Evolutionary conservation across 2,329 filamentous ascomycete genomes (phyloP).

Genomic region (Colletotrichum eremochloae): DNA sequence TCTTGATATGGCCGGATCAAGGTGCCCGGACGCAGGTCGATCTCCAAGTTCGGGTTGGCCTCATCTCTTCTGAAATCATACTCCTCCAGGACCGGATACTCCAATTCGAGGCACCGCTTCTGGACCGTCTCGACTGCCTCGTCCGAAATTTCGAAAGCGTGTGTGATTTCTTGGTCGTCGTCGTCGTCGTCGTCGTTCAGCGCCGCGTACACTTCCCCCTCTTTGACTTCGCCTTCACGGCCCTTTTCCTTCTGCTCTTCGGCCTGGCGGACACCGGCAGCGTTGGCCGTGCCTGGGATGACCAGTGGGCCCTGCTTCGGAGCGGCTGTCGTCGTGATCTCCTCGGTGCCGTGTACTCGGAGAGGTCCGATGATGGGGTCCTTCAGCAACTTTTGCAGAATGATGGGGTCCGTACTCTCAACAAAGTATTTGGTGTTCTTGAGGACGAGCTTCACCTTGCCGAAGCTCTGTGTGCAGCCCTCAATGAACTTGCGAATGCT

Average conservation of each 20-base stretch:
- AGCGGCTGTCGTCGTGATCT: slow-evolving; percentile 84
- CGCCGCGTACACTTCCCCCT: slow-evolving; percentile 78
- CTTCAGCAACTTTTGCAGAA: slow-evolving; percentile 87
- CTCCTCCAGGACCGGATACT: slow-evolving; percentile 91
- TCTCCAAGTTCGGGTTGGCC: slow-evolving; percentile 90
- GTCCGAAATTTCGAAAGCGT: slow-evolving; percentile 92
- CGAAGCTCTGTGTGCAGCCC: slow-evolving; percentile 88
- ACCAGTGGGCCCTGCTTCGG: slow-evolving; percentile 89
- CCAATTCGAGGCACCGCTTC: slow-evolving; percentile 88
- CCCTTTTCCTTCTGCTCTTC: slow-evolving; percentile 58
- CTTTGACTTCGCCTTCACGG: slow-evolving; percentile 66
- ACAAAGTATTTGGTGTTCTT: slow-evolving; percentile 96
- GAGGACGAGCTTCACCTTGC: slow-evolving; percentile 94
- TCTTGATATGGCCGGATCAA: slow-evolving; percentile 97
- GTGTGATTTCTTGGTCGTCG: slow-evolving; percentile 87
- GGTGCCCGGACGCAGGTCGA: slow-evolving; percentile 89
- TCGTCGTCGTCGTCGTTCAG: slow-evolving; percentile 89
- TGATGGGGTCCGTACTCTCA: slow-evolving; percentile 88
- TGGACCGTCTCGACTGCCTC: slow-evolving; percentile 87
- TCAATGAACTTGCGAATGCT: slow-evolving; percentile 82
- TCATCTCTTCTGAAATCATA: slow-evolving; percentile 97
- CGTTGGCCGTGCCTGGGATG: slow-evolving; percentile 94
- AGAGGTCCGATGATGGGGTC: slow-evolving; percentile 86
- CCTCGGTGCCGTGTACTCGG: slow-evolving; percentile 78
- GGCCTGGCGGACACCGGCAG: slow-evolving; percentile 87